Conservation (phyloP, 2,329 filamentous ascomycete species). For the Aspergillus sp. region DNA sequence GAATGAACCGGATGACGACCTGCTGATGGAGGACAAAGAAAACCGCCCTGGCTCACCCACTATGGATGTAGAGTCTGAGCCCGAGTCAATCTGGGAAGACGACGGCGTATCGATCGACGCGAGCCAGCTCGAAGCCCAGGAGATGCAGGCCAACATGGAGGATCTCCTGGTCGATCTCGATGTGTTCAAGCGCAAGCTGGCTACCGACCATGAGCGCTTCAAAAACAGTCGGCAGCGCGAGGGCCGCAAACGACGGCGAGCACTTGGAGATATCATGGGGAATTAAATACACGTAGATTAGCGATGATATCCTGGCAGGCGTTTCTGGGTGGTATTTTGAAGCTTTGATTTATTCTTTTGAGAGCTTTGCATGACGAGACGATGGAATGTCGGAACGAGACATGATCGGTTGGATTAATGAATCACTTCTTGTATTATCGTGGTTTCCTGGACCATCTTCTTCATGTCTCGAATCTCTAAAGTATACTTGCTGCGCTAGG, state of each 20-base stretch:
- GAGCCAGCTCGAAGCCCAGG: slow-evolving; percentile 52
- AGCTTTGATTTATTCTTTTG: slow-evolving; percentile 14
- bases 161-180: slow-evolving; percentile 79
- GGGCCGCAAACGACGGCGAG: slow-evolving; percentile 36
- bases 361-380: slow-evolving; percentile 18
- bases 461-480: slow-evolving; percentile 3
- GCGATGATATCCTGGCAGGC: slow-evolving; percentile 15
- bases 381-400: slow-evolving; percentile 19
- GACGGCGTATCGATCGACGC: slow-evolving; percentile 53
- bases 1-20: slow-evolving; percentile 65
- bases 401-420: slow-evolving; percentile 17
- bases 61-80: slow-evolving; percentile 36
- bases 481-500: slow-evolving; percentile 24
- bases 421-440: neutral
- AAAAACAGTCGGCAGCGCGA: slow-evolving; percentile 31
- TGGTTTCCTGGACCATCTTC: neutral
- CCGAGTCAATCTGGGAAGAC: slow-evolving; percentile 51
- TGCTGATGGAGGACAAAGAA: slow-evolving; percentile 52
- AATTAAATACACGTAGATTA: slow-evolving; percentile 30
- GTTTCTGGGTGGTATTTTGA: slow-evolving; percentile 14
- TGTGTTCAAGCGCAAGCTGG: slow-evolving; percentile 83
- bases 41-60: slow-evolving; percentile 35
- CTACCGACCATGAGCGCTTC: slow-evolving; percentile 66
- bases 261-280: slow-evolving; percentile 33
- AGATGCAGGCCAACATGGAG: slow-evolving; percentile 84